phyloP scores from a whole-genome alignment of 2,329 filamentous ascomycete genomes.

The Venturia nashicola region DNA sequence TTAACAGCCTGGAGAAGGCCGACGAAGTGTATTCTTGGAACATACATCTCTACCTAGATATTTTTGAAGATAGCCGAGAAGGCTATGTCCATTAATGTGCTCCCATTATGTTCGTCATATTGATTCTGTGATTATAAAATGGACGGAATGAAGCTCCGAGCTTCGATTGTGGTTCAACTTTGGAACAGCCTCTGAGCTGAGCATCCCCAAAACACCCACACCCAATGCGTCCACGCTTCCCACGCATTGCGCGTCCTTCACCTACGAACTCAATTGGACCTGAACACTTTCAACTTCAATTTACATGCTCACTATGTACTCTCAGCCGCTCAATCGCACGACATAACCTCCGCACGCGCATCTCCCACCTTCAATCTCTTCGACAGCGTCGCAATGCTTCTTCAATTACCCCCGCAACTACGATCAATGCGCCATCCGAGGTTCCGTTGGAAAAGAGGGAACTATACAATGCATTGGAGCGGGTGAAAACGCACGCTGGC shows the following conservation, averaged over 20 bases:
- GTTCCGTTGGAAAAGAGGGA: background rate
- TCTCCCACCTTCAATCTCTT: constrained; percentile 1
- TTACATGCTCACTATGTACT: background rate
- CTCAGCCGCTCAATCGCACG: constrained; percentile 4
- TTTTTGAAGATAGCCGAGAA: background rate
- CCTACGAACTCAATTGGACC: background rate
- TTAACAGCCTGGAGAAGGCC: background rate
- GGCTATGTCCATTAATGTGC: background rate
- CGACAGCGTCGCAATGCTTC: constrained; percentile 3
- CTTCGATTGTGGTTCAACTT: background rate
- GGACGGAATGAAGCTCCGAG: background rate
- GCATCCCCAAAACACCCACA: background rate
- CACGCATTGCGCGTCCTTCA: background rate
- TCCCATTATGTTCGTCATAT: background rate
- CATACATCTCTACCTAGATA: constrained; percentile 3
- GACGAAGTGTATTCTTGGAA: background rate
- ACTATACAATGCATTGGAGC: constrained; percentile 46
- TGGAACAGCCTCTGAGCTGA: background rate
- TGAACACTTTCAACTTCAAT: background rate
- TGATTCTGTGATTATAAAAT: background rate
- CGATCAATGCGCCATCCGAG: constrained; percentile 2
- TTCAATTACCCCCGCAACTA: background rate
- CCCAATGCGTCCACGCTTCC: constrained; percentile 2
- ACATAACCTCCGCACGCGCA: constrained; percentile 2
- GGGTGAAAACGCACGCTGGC: constrained; percentile 49